Base-by-base conservation (phyloP, 1,139 yeast species). In the Suzukiozyma palmioleophila region DNA sequence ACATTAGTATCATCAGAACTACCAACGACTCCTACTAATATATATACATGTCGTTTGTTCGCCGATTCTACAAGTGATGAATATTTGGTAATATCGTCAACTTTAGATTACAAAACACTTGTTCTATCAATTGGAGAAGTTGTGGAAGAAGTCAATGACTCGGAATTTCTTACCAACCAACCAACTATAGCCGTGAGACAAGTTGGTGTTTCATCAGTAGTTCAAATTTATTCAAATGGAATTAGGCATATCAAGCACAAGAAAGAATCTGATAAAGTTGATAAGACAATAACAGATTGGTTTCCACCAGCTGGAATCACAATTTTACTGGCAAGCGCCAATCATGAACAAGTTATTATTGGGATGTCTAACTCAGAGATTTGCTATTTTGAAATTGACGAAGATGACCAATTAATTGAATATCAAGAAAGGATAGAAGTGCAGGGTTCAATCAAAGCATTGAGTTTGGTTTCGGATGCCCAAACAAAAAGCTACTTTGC, bases 321-420 rank as follows among this genome's bases (percentile, higher is more conserved):
- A 25, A 73, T 92, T 32, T 53, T 75, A 0, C 63, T 68, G 22
- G 84, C 90, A 0, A 59, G 87, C 1, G 63, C 84, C 3, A 87
- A 87, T 29, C 68, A 73, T 31, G 71, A 75, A 15, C 97, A 92
- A 57, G 67, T 90, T 0, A 77, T 77, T 0, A 53, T 92, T 8
- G 89, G 81, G 0, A 59, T 92, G 8, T 81, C 94, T 2, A 86
- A 83, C 52, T 70, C 81, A 41, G 90, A 85, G 43, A 51, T 92
- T 3, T 82, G 84, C 4, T 92, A 92, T 59, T 90, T 92, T 59
- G 97, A 90, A 59, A 66, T 83, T 25, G 90, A 84, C 47, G 63
- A 63, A 2, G 68, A 65, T 37, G 94, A 84, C 48, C 74, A 79
- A 39, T 65, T 90, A 37, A 72, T 79, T 25, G 97, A 89, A 54